Conservation (phyloP, 2,329 filamentous ascomycete genomes). For the Plectosphaerella cucumerina region DNA sequence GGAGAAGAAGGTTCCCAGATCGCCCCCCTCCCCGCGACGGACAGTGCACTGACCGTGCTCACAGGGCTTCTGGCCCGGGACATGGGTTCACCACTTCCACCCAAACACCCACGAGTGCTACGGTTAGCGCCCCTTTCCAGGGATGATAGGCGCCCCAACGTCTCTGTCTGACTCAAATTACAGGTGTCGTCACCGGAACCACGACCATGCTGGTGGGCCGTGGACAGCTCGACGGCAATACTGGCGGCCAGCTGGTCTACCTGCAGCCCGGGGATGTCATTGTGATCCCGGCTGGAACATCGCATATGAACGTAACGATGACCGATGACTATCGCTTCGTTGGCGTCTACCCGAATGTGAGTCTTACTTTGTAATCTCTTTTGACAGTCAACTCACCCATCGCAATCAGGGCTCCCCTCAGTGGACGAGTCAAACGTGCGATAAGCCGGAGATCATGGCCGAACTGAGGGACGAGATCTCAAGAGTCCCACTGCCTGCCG, state of each 20-base stretch:
- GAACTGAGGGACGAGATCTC: background rate
- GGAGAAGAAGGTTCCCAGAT: slow-evolving; percentile 11
- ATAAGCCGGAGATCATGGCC: background rate
- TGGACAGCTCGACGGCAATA: background rate
- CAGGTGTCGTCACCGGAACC: background rate
- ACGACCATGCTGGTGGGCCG: background rate
- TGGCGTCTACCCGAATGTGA: slow-evolving; percentile 14
- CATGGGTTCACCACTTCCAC: slow-evolving; percentile 16
- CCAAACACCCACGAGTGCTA: slow-evolving; percentile 19
- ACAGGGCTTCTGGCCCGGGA: background rate
- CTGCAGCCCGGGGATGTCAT: slow-evolving; percentile 14
- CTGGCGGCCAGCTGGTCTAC: background rate
- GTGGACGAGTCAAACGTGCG: background rate
- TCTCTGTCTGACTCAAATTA: background rate
- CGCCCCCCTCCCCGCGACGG: background rate
- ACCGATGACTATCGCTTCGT: slow-evolving; percentile 15
- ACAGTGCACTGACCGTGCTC: background rate
- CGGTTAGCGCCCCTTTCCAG: slow-evolving; percentile 4
- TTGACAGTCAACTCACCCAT: background rate
- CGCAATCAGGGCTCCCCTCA: background rate
- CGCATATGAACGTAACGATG: slow-evolving; percentile 10
- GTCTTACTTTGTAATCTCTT: background rate
- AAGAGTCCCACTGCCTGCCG: background rate
- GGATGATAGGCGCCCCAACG: background rate
- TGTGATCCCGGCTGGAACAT: slow-evolving; percentile 15